phyloP scores from a whole-genome alignment of 805 yeast species.

The Jamesozyma jinghongensis region DNA sequence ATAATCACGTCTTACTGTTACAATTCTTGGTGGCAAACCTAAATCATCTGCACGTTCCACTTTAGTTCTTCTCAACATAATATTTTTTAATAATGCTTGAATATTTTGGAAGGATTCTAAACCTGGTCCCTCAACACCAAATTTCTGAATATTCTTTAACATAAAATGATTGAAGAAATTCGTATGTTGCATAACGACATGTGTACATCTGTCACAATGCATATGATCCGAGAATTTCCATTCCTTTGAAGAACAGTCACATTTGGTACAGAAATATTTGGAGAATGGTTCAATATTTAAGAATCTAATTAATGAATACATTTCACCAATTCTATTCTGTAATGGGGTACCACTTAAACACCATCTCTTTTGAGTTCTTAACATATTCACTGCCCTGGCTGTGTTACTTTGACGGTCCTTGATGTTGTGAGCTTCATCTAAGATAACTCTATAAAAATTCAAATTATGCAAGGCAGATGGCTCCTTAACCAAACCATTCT shows the following conservation, averaged over 20 bases:
- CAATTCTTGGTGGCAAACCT: slow-evolving; percentile 94
- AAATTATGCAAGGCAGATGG: slow-evolving; percentile 64
- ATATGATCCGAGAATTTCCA: slow-evolving; percentile 83
- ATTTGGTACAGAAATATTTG: slow-evolving; percentile 84
- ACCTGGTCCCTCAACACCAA: slow-evolving; percentile 78
- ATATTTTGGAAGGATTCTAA: slow-evolving; percentile 66
- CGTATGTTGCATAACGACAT: slow-evolving; percentile 89
- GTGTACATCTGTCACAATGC: slow-evolving; percentile 80
- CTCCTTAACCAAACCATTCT: slow-evolving; percentile 62
- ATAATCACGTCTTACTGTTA: slow-evolving; percentile 74
- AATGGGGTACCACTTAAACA: slow-evolving; percentile 95
- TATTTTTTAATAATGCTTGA: slow-evolving; percentile 61
- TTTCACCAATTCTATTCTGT: slow-evolving; percentile 93
- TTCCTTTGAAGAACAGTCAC: slow-evolving; percentile 71
- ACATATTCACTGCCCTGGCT: slow-evolving; percentile 76
- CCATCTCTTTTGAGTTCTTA: slow-evolving; percentile 70
- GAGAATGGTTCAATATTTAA: slow-evolving; percentile 79
- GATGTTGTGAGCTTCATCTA: slow-evolving; percentile 97
- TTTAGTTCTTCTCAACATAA: slow-evolving; percentile 92
- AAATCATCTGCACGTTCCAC: slow-evolving; percentile 95
- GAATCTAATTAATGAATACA: slow-evolving; percentile 85
- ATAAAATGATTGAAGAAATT: slow-evolving; percentile 93
- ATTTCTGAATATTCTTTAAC: slow-evolving; percentile 85
- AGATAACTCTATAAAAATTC: slow-evolving; percentile 71
- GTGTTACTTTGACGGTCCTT: slow-evolving; percentile 92